A percentile compares a stretch with the other conserved stretches of the same genome.
phyloP scores from a whole-genome alignment of 768 basidiomycete genomes.

The Kondoa malvinella region DNA sequence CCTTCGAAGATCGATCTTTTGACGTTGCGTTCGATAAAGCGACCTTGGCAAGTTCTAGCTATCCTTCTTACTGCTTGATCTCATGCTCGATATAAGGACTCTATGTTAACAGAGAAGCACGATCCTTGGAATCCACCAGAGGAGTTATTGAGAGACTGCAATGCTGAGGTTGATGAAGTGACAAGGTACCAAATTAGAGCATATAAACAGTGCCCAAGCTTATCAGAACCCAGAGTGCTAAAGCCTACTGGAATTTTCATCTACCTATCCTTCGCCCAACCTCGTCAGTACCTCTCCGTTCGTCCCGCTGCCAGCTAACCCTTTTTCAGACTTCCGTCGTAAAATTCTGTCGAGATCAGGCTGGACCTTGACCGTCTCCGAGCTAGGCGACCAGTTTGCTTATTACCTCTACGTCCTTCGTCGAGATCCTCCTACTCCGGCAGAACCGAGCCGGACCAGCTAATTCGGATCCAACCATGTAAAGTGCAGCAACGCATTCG shows the following conservation, averaged over 20 bases:
- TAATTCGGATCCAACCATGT: conserved; percentile 4
- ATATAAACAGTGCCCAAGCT: background rate
- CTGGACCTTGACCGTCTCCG: background rate
- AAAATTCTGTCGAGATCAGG: background rate
- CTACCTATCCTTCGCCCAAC: background rate
- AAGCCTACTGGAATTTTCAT: background rate
- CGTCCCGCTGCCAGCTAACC: background rate
- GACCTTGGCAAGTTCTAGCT: conserved; percentile 18
- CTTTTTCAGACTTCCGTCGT: background rate
- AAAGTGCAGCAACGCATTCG: conserved; percentile 9
- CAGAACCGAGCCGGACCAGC: background rate
- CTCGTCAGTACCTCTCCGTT: background rate
- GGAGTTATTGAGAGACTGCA: conserved; percentile 53
- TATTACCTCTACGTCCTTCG: conserved; percentile 5
- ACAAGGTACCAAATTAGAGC: conserved; percentile 34
- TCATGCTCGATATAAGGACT: conserved; percentile 40
- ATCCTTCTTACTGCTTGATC: background rate
- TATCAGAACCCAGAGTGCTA: background rate
- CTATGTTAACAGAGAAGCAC: conserved; percentile 67
- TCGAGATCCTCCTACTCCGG: background rate
- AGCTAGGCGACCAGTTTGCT: background rate
- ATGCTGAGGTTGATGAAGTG: conserved; percentile 57
- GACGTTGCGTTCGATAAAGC: conserved; percentile 77
- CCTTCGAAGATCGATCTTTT: conserved; percentile 46
- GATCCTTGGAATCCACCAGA: conserved; percentile 71